Evolutionary conservation across 805 yeast genomes (phyloP).

Genomic region (Candida ovalis): DNA sequence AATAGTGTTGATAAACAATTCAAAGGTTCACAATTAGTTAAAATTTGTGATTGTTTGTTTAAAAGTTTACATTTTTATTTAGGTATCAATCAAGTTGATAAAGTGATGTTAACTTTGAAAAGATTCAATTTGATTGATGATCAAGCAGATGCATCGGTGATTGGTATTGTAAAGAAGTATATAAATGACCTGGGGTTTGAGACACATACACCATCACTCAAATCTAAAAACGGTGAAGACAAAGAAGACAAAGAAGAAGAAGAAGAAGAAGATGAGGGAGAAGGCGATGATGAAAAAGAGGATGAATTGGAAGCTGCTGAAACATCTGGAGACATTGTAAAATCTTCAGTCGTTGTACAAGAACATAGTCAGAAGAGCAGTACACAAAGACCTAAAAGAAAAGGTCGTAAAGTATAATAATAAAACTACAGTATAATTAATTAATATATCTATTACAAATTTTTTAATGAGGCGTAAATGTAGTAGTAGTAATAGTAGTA

Average conservation of each 20-base stretch:
- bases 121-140: constrained; percentile 5
- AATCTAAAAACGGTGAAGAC: neutral
- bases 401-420: neutral
- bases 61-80: constrained; percentile 7
- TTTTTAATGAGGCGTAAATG: too few relatives aligned
- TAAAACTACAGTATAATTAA: too few relatives aligned
- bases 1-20: constrained; percentile 18
- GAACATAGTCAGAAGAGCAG: too few relatives aligned
- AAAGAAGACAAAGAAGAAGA: constrained; percentile 1
- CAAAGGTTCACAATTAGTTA: constrained; percentile 6
- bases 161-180: neutral
- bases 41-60: constrained; percentile 21
- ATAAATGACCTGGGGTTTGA: neutral
- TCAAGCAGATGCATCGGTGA: neutral
- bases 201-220: neutral
- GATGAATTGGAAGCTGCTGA: constrained; percentile 2
- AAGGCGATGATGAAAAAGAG: constrained; percentile 1
- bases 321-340: too few relatives aligned
- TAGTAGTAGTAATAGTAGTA: too few relatives aligned
- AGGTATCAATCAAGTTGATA: constrained; percentile 5
- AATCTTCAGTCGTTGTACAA: too few relatives aligned
- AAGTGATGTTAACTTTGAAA: constrained; percentile 5
- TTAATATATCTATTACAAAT: too few relatives aligned
- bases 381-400: neutral
- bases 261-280: neutral